Evolutionary conservation across 2,329 filamentous ascomycete species (phyloP).

Genomic region (Plenodomus lindquistii): DNA sequence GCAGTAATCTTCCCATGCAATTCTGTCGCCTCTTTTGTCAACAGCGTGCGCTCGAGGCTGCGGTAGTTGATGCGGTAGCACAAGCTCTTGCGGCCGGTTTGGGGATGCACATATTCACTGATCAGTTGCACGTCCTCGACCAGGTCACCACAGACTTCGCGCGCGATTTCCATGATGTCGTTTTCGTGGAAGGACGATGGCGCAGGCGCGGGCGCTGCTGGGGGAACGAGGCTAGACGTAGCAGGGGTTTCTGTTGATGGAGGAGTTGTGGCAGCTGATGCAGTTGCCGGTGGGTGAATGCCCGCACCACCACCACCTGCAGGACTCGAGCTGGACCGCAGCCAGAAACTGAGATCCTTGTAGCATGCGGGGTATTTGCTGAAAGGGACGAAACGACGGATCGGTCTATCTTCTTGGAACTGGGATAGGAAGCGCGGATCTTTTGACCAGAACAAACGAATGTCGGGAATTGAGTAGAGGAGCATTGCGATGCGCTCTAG

Average conservation of each 20-base stretch:
- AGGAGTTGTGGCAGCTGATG: conserved; percentile 2
- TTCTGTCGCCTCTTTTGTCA: conserved; percentile 76
- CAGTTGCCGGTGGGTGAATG: conserved; percentile 15
- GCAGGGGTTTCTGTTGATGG: not conserved
- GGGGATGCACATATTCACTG: conserved; percentile 88
- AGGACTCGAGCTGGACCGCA: conserved; percentile 48
- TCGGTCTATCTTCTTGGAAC: conserved; percentile 60
- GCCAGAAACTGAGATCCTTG: conserved; percentile 95
- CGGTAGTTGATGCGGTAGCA: conserved; percentile 95
- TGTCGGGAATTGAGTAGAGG: conserved; percentile 93
- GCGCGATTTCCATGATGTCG: conserved; percentile 94
- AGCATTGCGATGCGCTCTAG: conserved; percentile 97
- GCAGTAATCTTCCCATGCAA: conserved; percentile 71
- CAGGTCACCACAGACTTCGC: conserved; percentile 76
- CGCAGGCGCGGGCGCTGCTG: conserved; percentile 42
- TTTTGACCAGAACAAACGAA: conserved; percentile 91
- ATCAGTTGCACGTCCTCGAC: conserved; percentile 86
- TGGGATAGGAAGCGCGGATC: conserved; percentile 86
- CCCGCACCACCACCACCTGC: conserved; percentile 29
- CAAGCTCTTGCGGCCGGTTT: conserved; percentile 78
- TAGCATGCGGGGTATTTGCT: conserved; percentile 88
- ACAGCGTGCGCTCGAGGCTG: conserved; percentile 87
- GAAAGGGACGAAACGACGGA: conserved; percentile 77
- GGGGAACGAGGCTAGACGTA: conserved; percentile 24
- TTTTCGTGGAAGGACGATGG: conserved; percentile 76